Evolutionary conservation across 306 rosid species (phyloP).

Genomic region (Pyrus bretschneideri): DNA sequence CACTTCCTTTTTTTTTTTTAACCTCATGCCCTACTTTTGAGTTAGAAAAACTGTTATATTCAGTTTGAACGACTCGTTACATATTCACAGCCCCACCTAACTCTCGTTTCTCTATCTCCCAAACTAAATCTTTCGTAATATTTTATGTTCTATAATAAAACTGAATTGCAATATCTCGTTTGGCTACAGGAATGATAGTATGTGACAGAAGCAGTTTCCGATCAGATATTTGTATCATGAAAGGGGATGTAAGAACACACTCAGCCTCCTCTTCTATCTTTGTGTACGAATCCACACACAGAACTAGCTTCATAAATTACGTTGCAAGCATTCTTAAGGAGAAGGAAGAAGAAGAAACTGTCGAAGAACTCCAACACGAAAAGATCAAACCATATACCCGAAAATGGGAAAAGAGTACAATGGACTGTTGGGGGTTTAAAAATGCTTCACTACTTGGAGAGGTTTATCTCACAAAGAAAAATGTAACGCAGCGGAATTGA

Average conservation of each 20-base stretch:
- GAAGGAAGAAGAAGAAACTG: not conserved
- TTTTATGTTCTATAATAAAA: not conserved
- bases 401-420: constrained; percentile 77
- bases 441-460: no score
- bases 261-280: constrained; percentile 57
- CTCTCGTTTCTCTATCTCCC: not conserved
- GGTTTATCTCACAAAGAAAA: no score
- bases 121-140: not conserved
- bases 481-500: no score
- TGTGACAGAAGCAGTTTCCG: constrained; percentile 78
- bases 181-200: constrained; percentile 45
- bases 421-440: no score
- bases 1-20: no score
- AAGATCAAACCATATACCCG: constrained; percentile 73
- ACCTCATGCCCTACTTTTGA: no score
- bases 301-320: constrained; percentile 11
- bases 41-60: no score
- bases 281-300: constrained; percentile 25
- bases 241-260: constrained; percentile 78
- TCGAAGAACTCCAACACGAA: constrained; percentile 38
- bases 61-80: no score
- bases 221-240: constrained; percentile 75
- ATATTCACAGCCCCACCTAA: no score
- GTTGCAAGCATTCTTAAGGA: not conserved
- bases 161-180: not conserved